phyloP scores from a whole-genome alignment of 2,329 filamentous ascomycete genomes.

The Hymenotorrendiella dingleyae region DNA sequence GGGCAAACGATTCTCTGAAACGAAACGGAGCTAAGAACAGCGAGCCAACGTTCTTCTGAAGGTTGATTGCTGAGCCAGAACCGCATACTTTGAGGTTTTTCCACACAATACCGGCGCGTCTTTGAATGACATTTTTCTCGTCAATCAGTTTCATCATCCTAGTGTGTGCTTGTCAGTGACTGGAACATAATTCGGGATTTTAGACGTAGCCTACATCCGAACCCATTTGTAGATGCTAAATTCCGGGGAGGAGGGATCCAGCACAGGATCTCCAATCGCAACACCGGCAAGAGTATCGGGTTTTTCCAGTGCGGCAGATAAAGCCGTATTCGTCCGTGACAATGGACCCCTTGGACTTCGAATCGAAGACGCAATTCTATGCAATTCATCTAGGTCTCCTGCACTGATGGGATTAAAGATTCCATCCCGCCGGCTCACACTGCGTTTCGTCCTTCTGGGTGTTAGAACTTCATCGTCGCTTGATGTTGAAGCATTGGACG shows the following conservation, averaged over 20 bases:
- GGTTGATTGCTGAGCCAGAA: conserved; percentile 58
- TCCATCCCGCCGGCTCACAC: too few relatives aligned
- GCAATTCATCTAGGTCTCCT: conserved; percentile 24
- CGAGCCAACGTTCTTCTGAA: conserved; percentile 62
- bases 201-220: conserved; percentile 29
- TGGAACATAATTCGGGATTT: too few relatives aligned
- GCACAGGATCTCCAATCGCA: conserved; percentile 38
- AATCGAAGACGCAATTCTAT: conserved; percentile 24
- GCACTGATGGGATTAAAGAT: conserved; percentile 21
- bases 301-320: conserved; percentile 12
- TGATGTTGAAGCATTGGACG: not conserved
- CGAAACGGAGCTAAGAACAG: conserved; percentile 52
- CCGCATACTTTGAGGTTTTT: conserved; percentile 62
- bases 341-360: conserved; percentile 11
- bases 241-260: conserved; percentile 46
- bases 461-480: too few relatives aligned
- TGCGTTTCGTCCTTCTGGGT: too few relatives aligned
- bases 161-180: too few relatives aligned
- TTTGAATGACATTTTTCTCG: conserved; percentile 48
- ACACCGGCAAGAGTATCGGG: conserved; percentile 32
- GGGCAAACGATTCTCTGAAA: conserved; percentile 48
- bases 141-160: conserved; percentile 40
- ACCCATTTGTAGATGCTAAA: conserved; percentile 50
- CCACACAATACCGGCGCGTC: conserved; percentile 55
- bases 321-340: conserved; percentile 9